A percentile compares a stretch with the other conserved stretches of the same genome.
These are phyloP conservation scores for Blastocystis sp. DNA, from an alignment of 352 stramenopile species.

Conservation along the genomic window DNA sequence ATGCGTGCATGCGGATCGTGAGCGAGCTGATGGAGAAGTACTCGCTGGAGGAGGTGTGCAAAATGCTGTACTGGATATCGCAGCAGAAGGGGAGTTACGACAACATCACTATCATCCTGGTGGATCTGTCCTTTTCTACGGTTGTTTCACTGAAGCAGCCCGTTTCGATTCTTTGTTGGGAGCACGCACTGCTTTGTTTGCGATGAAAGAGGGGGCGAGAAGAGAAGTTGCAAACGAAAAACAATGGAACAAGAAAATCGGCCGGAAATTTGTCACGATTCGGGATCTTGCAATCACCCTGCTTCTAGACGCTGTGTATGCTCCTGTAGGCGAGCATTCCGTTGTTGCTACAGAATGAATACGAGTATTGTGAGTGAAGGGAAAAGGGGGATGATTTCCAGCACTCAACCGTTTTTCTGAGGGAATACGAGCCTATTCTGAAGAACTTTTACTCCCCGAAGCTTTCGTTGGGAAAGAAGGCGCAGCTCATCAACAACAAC, in stretches of 20 bases:
- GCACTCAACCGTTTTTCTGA: slow-evolving; percentile 48
- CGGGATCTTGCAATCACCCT: too few relatives aligned
- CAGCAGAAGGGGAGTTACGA: slow-evolving; percentile 31
- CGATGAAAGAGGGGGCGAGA: too few relatives aligned
- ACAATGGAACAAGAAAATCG: too few relatives aligned
- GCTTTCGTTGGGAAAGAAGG: slow-evolving; percentile 54
- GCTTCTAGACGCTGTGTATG: background rate
- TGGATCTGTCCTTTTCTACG: slow-evolving; percentile 54
- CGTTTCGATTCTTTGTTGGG: background rate
- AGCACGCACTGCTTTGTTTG: background rate
- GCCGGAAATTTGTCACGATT: too few relatives aligned
- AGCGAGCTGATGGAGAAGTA: slow-evolving; percentile 7
- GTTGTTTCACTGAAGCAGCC: background rate
- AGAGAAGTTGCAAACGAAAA: too few relatives aligned
- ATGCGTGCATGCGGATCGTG: slow-evolving; percentile 49
- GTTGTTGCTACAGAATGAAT: background rate
- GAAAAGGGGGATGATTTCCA: background rate
- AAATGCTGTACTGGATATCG: slow-evolving; percentile 51
- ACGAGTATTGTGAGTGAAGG: slow-evolving; percentile 11
- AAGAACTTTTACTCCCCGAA: slow-evolving; percentile 52
- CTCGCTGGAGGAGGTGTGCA: slow-evolving; percentile 33
- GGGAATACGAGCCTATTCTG: slow-evolving; percentile 54
- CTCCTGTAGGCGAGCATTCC: background rate
- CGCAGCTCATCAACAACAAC: slow-evolving; percentile 55
- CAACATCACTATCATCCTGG: slow-evolving; percentile 47